Percentiles rank a stretch among this genome's conserved stretches.
Evolutionary conservation across 169 alveolate species (phyloP).

Genomic region (Plasmodium fragile): DNA sequence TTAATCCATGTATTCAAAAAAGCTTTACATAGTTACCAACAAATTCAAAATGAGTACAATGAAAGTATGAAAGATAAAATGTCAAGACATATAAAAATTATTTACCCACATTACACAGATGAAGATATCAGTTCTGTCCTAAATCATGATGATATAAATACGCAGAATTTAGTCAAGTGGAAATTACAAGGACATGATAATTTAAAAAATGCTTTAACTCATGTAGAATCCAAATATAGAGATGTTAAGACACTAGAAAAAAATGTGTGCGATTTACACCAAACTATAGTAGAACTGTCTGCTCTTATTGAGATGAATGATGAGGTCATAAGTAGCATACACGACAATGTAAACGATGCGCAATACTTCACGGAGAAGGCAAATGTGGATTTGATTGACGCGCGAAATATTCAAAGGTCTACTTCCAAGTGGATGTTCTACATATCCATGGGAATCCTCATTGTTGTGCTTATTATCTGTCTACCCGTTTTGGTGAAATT

Average conservation of each 20-base stretch:
- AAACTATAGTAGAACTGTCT: constrained; percentile 61
- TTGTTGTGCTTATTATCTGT: constrained; percentile 31
- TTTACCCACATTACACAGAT: constrained; percentile 57
- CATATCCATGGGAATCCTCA: constrained; percentile 28
- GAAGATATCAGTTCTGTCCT: constrained; percentile 61
- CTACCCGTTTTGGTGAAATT: constrained; percentile 46
- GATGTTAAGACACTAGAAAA: constrained; percentile 73
- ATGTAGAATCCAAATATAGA: constrained; percentile 74
- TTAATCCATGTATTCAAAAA: constrained; percentile 64
- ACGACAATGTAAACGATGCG: constrained; percentile 67
- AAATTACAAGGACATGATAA: constrained; percentile 72
- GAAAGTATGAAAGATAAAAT: constrained; percentile 62
- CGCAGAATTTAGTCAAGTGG: constrained; percentile 70
- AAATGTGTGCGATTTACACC: constrained; percentile 68
- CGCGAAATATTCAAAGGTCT: constrained; percentile 35
- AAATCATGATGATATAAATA: constrained; percentile 62
- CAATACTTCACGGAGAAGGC: constrained; percentile 74
- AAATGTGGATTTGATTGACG: constrained; percentile 69
- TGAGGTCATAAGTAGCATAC: constrained; percentile 47
- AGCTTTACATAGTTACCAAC: constrained; percentile 56
- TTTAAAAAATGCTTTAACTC: constrained; percentile 71
- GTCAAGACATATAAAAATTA: constrained; percentile 67
- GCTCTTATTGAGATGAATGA: constrained; percentile 74
- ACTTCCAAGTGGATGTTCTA: constrained; percentile 73
- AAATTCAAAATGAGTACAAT: constrained; percentile 34